Evolutionary conservation across 2,329 filamentous ascomycete genomes (phyloP).

Genomic region (Trichoderma sp.): DNA sequence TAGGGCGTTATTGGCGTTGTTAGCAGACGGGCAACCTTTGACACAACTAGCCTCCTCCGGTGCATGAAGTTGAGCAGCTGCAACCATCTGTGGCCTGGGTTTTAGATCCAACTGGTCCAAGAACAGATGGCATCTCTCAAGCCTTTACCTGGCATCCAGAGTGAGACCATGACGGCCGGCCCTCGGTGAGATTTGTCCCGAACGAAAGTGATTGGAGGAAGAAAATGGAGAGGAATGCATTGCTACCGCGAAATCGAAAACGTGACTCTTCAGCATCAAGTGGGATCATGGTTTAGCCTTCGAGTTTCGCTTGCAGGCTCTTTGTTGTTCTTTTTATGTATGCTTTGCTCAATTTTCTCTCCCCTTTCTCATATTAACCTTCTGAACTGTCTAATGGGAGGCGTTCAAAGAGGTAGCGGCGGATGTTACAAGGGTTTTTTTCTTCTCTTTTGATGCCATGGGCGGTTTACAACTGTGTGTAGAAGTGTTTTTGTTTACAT

Average conservation of each 20-base stretch:
- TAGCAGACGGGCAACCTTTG: background rate
- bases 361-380: background rate
- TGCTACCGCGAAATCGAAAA: background rate
- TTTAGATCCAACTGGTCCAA: background rate
- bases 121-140: background rate
- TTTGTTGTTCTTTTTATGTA: background rate
- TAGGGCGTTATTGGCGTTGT: background rate
- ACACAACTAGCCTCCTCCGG: background rate
- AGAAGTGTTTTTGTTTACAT: slow-evolving; percentile 7
- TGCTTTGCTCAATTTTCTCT: background rate
- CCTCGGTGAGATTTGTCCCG: background rate
- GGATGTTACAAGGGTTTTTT: background rate
- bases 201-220: background rate
- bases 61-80: background rate
- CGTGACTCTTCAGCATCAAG: background rate
- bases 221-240: background rate
- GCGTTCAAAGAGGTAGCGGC: slow-evolving; percentile 14
- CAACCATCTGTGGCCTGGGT: background rate
- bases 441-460: background rate
- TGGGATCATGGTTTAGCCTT: background rate
- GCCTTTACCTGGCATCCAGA: background rate
- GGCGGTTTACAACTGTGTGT: background rate
- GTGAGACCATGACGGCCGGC: background rate
- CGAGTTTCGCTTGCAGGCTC: background rate
- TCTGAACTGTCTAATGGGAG: background rate